Evolutionary conservation across 1,284 basidiomycete species (phyloP), one percentile per base, ranked within the genome.

Genomic region (Leccinum proliferum): DNA sequence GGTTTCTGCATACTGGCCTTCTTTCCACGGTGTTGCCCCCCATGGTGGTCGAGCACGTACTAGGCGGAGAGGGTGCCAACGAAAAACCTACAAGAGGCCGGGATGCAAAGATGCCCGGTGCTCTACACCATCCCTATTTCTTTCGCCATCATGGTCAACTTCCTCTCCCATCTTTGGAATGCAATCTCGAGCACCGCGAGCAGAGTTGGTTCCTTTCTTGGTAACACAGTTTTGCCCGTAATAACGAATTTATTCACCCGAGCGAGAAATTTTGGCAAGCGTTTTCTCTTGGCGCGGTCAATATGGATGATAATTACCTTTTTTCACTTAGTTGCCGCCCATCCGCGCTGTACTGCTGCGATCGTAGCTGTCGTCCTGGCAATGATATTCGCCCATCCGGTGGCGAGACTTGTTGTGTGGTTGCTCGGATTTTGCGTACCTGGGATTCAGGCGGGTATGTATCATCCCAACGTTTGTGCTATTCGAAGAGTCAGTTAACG

Each of bases 81-180:
- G 34, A 12, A 39, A 63, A 35, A 10, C 18, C 60, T 63, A 67
- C 32, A 64, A 67, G 32, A 62, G 57, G 6, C 43, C 9, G 15
- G 34, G 10, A 15, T 11, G 9, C 15, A 37, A 29, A 32, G 39
- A 14, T 18, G 46, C 7, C 3, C 15, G 41, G 14, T 14, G 18
- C 9, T 41, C n/a, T n/a, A 7, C 21, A 37, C 41, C 18, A 25
- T 25, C 12, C 15, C 8, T 12, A 48, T 53, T 6, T 14, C 5
- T 14, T 29, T 29, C 50, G 15, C 50, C 14, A 32, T 53, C 43
- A 43, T n/a, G 10, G 3, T 18, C 2, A 43, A n/a, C 9, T n/a
- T n/a, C 5, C 3, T 43, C 9, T n/a, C 15, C 8, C 8, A 43
- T 10, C 2, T 43, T n/a, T 43, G 43, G 43, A 15, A n/a, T 5